Evolutionary conservation across 1,139 yeast genomes (phyloP), one percentile per base, ranked within the genome.

Genomic region (Yamadazyma triangularis): DNA sequence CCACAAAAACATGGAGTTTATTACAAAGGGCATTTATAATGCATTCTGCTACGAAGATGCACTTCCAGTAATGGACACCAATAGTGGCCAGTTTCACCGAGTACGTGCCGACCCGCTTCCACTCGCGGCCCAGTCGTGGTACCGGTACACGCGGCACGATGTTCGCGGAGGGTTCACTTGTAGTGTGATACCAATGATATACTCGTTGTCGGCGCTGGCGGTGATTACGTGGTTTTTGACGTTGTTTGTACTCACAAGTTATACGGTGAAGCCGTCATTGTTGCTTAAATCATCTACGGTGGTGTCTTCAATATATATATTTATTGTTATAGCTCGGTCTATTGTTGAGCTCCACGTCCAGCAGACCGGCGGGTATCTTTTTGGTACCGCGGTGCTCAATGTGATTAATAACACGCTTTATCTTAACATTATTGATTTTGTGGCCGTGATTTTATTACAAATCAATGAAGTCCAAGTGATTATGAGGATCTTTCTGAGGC

Each of bases 391-490:
- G 26, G 53, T 85, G 19, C 52, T 81, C 15, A 59, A 61, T 25
- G 51, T 57, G 10, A 55, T 84, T n/a, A 66, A 76, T 40, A 47
- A 48, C 2, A 70, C 73, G 24, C 42, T 61, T 5, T 68, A 73
- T 13, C 70, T 83, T 41, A 71, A 75, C 33, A 64, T 77, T 7
- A 59, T 84, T n/a, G 87, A 80, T 43, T 63, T 84, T 25, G 49
- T 86, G 1, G 73, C 78, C 18, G 78, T 78, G 14, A 54, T 81
- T 6, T 48, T 83, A 4, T 60, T 83, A 13, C 83, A 80, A 50
- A 60, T 84, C 22, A 78, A 86, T 35, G 91, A 84, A 50, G 88
- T 84, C 0, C 89, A 83, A 47, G 79, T 84, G 15, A 67, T 83
- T 5, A 80, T 81, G 76, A 60, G 91, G 32, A 58, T 84, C 16